A percentile compares a stretch with the other conserved stretches of the same genome.
These are phyloP conservation scores for Neurospora sp. DNA, from an alignment of 495 filamentous ascomycete genomes.

Conservation along the genomic window DNA sequence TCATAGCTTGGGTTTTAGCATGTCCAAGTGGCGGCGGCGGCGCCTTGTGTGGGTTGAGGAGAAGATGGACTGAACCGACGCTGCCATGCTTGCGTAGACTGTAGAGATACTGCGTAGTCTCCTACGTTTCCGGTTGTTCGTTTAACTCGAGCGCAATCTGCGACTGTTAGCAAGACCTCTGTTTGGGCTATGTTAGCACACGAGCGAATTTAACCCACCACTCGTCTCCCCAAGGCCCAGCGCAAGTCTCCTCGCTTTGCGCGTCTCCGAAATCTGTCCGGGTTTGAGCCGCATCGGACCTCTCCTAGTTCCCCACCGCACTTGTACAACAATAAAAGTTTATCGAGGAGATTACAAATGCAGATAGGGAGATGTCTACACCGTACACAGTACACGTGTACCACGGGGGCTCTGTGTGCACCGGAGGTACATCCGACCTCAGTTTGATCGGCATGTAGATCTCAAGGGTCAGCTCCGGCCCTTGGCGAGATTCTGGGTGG, in stretches of 20 bases:
- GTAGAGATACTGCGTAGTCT: not conserved
- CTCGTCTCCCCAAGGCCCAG: not conserved
- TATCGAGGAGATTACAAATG: not conserved
- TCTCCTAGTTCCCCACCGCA: not conserved
- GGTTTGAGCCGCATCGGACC: not conserved
- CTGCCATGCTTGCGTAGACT: not conserved
- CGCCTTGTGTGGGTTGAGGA: not conserved
- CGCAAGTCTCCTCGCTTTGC: not conserved
- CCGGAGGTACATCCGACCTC: not conserved
- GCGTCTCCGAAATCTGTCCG: not conserved
- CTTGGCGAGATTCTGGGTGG: not conserved
- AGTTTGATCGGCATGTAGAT: not conserved
- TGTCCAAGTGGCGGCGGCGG: not conserved
- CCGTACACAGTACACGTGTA: not conserved
- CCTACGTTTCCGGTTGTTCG: too few relatives aligned
- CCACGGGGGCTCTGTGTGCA: not conserved
- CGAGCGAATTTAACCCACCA: not conserved
- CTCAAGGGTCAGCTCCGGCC: not conserved
- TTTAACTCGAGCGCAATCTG: too few relatives aligned
- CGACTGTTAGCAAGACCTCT: too few relatives aligned
- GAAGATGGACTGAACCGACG: not conserved
- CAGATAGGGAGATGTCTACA: not conserved
- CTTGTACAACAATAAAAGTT: not conserved
- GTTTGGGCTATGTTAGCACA: too few relatives aligned
- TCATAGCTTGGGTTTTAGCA: not conserved